Conservation (phyloP, 1,284 basidiomycete genomes). For the Sporisorium sorghi region DNA sequence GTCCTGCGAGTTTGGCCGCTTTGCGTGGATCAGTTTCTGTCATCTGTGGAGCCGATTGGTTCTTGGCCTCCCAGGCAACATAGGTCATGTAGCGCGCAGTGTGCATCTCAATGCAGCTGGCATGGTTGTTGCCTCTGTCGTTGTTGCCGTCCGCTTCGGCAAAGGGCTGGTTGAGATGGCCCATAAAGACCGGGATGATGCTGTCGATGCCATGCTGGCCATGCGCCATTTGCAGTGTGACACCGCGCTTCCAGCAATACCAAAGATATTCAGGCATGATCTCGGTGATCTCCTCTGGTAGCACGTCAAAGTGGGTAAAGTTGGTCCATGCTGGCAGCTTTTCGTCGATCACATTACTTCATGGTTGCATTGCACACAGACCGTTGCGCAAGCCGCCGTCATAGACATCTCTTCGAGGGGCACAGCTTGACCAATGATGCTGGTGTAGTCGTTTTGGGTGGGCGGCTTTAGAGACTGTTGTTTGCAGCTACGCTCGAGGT, state of each 20-base stretch:
- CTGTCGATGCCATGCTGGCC: conserved; percentile 27
- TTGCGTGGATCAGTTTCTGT: background rate
- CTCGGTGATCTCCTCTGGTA: background rate
- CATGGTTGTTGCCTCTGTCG: background rate
- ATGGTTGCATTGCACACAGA: background rate
- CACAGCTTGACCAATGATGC: background rate
- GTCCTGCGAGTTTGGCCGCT: conserved; percentile 2
- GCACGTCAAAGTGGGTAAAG: conserved; percentile 33
- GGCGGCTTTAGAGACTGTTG: no score
- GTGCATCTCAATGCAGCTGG: background rate
- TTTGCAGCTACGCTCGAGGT: background rate
- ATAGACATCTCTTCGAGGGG: background rate
- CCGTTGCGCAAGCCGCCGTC: background rate
- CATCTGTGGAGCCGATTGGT: background rate
- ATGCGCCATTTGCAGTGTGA: conserved; percentile 16
- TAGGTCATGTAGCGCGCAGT: conserved; percentile 22
- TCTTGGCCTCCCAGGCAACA: conserved; percentile 24
- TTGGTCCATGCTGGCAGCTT: conserved; percentile 11
- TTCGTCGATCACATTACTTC: background rate
- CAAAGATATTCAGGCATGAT: conserved; percentile 29
- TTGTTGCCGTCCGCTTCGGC: background rate
- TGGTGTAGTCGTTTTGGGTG: background rate
- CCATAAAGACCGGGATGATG: conserved; percentile 32
- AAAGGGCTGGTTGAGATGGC: conserved; percentile 10
- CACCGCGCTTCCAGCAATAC: conserved; percentile 38